Evolutionary conservation across 805 yeast genomes (phyloP), one percentile per base, ranked within the genome.

Genomic region (Metschnikowia anglica): DNA sequence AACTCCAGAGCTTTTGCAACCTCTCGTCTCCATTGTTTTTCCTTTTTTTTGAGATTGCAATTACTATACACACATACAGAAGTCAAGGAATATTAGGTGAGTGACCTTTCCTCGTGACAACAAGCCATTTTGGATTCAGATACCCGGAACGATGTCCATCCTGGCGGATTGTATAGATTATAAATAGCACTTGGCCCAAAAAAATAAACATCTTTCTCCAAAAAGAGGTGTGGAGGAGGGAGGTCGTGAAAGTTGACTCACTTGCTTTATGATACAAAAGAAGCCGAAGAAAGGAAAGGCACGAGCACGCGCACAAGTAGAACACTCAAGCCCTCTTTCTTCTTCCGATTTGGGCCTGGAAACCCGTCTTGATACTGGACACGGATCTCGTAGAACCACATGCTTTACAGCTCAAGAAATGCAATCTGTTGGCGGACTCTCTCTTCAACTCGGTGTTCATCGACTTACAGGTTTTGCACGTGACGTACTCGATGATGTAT

Each of bases 341-440:
- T 69, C 85, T 84, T 57, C 96, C 95, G 60, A 88, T 83, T 63
- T 87, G 91, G 57, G 99, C 99, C 76, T 90, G 97, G 96, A 88
- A 93, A 85, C 99, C 99, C 37, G 97, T 88, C 81, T 95, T 93
- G 70, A 93, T 93, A 35, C 97, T 88, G 55, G 93, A 81, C 44
- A 93, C 99, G 38, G 97, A 89, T 73, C 97, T 85, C 37, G 97
- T 83, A 37, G 96, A 87, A 55, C 99, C 99, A 79, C 99, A 93
- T 44, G 95, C 87, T 65, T 90, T 89, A 78, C 99, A 93, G 60
- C 90, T 96, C 77, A 93, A 78, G 77, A 93, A 93, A 75, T 88
- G 95, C 72, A 93, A 80, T 76, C 99, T 87, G 76, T 90, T 93
- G 47, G 93, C 85, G 56, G 87, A 84, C 73, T 93, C 99, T 73